Evolutionary conservation across 495 filamentous ascomycete genomes (phyloP).

Genomic region (Choiromyces venosus): DNA sequence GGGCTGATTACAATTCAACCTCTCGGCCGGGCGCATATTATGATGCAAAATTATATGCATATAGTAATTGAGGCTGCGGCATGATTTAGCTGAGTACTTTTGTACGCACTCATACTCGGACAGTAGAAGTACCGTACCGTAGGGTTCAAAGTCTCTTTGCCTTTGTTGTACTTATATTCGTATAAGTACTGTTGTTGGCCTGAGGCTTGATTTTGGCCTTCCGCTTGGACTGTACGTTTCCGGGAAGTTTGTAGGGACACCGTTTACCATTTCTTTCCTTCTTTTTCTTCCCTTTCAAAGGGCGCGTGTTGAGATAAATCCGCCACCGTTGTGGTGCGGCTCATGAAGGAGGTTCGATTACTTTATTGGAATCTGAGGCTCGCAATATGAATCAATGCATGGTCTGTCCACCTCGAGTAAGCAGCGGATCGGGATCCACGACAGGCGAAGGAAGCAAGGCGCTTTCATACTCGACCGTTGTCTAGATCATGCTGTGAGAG

Average conservation of each 20-base stretch:
- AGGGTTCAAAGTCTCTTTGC: background rate
- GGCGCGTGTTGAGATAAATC: background rate
- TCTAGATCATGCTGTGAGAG: background rate
- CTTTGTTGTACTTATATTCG: background rate
- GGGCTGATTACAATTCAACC: background rate
- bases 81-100: background rate
- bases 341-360: background rate
- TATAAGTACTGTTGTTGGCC: background rate
- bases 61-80: background rate
- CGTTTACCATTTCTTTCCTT: background rate
- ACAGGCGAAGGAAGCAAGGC: background rate
- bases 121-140: background rate
- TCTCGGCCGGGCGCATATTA: background rate
- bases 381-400: constrained; percentile 1
- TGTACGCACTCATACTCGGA: background rate
- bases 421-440: constrained; percentile 2
- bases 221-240: constrained; percentile 10
- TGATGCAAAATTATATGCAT: background rate
- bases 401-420: background rate
- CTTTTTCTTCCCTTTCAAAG: background rate
- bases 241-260: constrained; percentile 7
- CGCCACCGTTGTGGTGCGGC: background rate
- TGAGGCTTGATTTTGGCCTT: background rate
- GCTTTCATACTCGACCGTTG: background rate
- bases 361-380: background rate